Evolutionary conservation across 2,329 filamentous ascomycete genomes (phyloP).

Genomic region (Claviceps cyperi): DNA sequence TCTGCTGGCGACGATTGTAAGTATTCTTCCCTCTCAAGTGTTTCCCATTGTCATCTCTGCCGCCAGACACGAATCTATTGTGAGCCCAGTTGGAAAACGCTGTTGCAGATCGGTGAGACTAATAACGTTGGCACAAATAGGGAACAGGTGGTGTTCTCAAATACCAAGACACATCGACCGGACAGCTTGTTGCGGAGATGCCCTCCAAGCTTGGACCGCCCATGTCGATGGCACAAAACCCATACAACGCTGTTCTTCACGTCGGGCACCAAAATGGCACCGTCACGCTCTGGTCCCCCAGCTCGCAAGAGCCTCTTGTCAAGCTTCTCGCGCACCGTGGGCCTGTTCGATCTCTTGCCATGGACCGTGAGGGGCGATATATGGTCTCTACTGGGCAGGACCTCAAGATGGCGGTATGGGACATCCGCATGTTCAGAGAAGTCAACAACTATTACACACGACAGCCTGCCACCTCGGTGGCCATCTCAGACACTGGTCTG

Average conservation of each 20-base stretch:
- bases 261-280: conserved; percentile 90
- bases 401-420: conserved; percentile 86
- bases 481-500: conserved; percentile 78
- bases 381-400: conserved; percentile 93
- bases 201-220: conserved; percentile 75
- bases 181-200: conserved; percentile 73
- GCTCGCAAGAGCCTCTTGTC: conserved; percentile 70
- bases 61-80: neutral
- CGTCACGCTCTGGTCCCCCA: conserved; percentile 92
- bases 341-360: conserved; percentile 69
- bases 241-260: conserved; percentile 82
- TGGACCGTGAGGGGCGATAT: conserved; percentile 83
- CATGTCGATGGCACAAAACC: conserved; percentile 74
- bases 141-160: conserved; percentile 74
- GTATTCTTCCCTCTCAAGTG: conserved; percentile 16
- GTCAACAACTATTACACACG: conserved; percentile 79
- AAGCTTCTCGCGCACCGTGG: conserved; percentile 84
- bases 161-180: conserved; percentile 92
- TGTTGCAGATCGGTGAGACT: neutral
- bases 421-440: conserved; percentile 85
- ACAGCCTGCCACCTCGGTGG: conserved; percentile 66
- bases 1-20: conserved; percentile 69
- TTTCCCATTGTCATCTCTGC: neutral
- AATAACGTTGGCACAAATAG: conserved; percentile 16
- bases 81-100: neutral